These are phyloP conservation scores for Alloteropsis angusta DNA, from an alignment of 202 grass and related monocot genomes.

Conservation along the genomic window DNA sequence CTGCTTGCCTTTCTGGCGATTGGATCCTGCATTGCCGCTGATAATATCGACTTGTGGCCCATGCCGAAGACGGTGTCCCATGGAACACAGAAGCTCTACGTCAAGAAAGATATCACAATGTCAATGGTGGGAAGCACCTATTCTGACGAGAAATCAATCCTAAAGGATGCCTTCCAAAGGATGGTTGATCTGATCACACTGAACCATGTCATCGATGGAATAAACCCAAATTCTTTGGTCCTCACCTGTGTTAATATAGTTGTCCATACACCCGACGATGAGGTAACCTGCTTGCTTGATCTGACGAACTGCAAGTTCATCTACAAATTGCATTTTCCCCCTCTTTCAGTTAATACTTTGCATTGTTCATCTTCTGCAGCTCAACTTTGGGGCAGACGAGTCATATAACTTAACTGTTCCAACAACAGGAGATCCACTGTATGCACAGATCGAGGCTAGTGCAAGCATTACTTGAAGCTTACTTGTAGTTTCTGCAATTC, in stretches of 20 bases:
- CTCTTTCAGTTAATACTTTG: conserved; percentile 9
- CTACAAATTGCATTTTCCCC: not conserved
- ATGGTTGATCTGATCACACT: conserved; percentile 49
- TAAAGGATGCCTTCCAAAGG: conserved; percentile 81
- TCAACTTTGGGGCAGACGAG: conserved; percentile 73
- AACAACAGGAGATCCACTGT: conserved; percentile 41
- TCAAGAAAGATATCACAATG: conserved; percentile 60
- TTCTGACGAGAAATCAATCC: conserved; percentile 45
- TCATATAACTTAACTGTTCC: conserved; percentile 70
- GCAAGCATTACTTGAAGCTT: no score
- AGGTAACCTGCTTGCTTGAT: conserved; percentile 45
- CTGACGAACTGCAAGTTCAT: not conserved
- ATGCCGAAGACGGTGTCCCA: conserved; percentile 58
- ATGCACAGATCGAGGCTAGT: conserved; percentile 70
- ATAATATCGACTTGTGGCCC: conserved; percentile 69
- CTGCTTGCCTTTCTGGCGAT: conserved; percentile 36
- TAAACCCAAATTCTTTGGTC: conserved; percentile 24
- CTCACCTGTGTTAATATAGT: conserved; percentile 54
- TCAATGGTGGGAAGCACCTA: conserved; percentile 57
- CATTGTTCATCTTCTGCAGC: conserved; percentile 45
- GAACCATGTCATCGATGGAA: conserved; percentile 40
- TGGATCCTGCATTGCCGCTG: conserved; percentile 29
- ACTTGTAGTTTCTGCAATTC: no score
- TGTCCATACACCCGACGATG: conserved; percentile 50
- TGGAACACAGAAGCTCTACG: conserved; percentile 53